Base-by-base conservation (phyloP, 768 basidiomycete genomes). In the Termitomyces sp. region DNA sequence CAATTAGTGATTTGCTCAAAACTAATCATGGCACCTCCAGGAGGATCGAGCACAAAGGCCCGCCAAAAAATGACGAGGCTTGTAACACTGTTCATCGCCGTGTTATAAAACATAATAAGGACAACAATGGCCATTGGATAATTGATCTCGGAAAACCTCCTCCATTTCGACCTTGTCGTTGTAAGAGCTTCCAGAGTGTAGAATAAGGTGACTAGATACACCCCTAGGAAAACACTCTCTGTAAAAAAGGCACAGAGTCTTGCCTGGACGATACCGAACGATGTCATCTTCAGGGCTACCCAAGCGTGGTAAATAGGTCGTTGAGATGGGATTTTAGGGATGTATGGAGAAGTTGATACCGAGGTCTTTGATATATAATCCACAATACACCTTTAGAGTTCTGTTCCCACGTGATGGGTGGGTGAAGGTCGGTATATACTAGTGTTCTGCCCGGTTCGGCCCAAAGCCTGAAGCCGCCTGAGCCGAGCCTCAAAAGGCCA, bases 211-310 rank as follows among this genome's bases (percentile, higher is more conserved):
- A 57, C 50, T 3, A 61, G 48, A 52, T 56, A 57, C 7, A 56
- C 6, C 6, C 60, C 55, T 5, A 57, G 56, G 4, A 61, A 42
- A 17, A 56, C 40, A 31, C 55, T 57, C 48, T 61, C 36, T 8
- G 50, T 38, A 48, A 43, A 61, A n/a, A 61, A 32, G 3, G 34
- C 38, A 6, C 55, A 45, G 17, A 57, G 15, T 40, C 55, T 56
- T 14, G 29, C 43, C 54, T 60, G 31, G 7, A 43, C 29, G 8
- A 60, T n/a, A 10, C 17, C 17, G 50, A 52, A 50, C 12, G 32
- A 9, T 8, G 25, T 25, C 25, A 25, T 25, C 25, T 25, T 25
- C 25, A 25, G 25, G 25, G 25, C 25, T 25, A 1, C 25, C 25
- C 25, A 25, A 25, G 25, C 25, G 25, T 25, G 25, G 25, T 25